Evolutionary conservation across 192 early-diverging fungal species (phyloP), one percentile per base, ranked within the genome.

Genomic region (Dissophora ornata): DNA sequence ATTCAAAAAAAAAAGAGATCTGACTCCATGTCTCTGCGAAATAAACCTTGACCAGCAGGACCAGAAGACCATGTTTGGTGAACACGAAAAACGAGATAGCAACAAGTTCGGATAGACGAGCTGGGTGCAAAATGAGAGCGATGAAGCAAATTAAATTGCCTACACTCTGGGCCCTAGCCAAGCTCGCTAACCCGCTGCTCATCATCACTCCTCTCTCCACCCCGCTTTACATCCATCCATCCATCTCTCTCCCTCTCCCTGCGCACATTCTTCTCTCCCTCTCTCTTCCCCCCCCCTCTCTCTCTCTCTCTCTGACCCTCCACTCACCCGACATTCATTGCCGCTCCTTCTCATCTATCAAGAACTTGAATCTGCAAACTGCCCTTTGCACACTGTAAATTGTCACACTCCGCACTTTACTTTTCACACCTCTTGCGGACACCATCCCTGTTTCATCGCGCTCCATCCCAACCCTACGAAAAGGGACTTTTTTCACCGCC

Each of bases 131-230:
- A 41, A 19, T 18, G 12, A 18, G 32, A 57, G 16, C 4, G 16
- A 38, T 38, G 36, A 5, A 38, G 36, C 5, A 38, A 38, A 38
- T 9, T 38, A 38, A 38, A 38, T 19, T 22, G n/a, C 12, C 45
- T 22, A 8, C 45, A 8, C 45, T 5, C 18, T 46, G 4, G 45
- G 4, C 4, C 9, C 18, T 5, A 8, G 19, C 21, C 8, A 11
- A 11, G 21, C 19, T 52, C 26, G 10, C 13, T 28, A 38, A 12
- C 36, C 36, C 12, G 45, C 18, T 47, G 36, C 36, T 38, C 52
- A 54, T 24, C 61, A 63, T 38, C 48, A 10, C 15, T 4, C 28
- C n/a, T 51, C 26, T 54, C 51, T 40, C 11, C 33, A n/a, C n/a
- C n/a, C n/a, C n/a, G n/a, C n/a, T n/a, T n/a, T n/a, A n/a, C n/a